These are phyloP conservation scores for Claviceps sp. DNA, from an alignment of 2,329 filamentous ascomycete species.

Conservation along the genomic window DNA sequence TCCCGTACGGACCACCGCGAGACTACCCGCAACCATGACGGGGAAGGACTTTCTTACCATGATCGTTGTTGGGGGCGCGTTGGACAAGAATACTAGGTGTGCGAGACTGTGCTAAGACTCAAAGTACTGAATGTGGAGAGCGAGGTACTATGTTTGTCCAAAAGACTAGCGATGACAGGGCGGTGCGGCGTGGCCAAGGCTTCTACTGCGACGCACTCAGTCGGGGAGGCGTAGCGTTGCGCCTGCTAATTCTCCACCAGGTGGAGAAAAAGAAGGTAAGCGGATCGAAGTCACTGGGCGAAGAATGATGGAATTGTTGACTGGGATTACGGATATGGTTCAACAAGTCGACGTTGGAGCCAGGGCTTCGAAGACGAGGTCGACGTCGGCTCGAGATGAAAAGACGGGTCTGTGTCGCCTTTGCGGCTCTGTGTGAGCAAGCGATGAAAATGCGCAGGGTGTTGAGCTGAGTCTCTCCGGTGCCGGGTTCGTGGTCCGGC, in stretches of 20 bases:
- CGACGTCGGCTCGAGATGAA: neutral
- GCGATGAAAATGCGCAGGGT: neutral
- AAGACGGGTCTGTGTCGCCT: constrained; percentile 1
- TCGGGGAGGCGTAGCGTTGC: constrained; percentile 15
- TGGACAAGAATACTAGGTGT: constrained; percentile 17
- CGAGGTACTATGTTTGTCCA: constrained; percentile 21
- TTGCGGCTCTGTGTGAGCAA: neutral
- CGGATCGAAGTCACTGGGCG: neutral
- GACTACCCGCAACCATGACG: constrained; percentile 18
- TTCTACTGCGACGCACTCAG: constrained; percentile 11
- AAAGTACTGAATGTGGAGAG: constrained; percentile 24
- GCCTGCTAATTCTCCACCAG: constrained; percentile 21
- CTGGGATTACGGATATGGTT: constrained; percentile 12
- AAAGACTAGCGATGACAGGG: constrained; percentile 19
- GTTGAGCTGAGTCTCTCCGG: neutral
- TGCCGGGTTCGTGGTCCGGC: neutral
- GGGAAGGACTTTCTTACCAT: constrained; percentile 33
- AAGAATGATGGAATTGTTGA: constrained; percentile 8
- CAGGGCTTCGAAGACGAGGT: constrained; percentile 1
- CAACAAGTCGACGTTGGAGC: constrained; percentile 7
- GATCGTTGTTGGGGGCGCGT: constrained; percentile 27
- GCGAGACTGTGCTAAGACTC: constrained; percentile 19
- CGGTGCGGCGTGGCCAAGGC: constrained; percentile 10
- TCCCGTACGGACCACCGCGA: constrained; percentile 31
- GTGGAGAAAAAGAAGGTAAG: constrained; percentile 7